Base-by-base conservation (phyloP, 257 asterid species). In the Jacaranda copaia region DNA sequence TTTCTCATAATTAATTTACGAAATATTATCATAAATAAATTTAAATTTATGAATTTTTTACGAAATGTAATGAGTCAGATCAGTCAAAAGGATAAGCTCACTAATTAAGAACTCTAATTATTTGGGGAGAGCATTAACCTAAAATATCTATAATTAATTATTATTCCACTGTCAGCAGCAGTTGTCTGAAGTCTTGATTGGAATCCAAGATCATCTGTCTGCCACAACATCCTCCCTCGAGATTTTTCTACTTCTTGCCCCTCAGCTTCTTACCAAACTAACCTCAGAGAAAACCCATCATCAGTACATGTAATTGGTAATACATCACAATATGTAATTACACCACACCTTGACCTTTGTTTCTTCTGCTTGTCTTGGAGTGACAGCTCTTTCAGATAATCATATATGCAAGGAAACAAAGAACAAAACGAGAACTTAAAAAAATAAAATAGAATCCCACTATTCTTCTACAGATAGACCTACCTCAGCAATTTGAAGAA, bases 161-260 rank as follows among this genome's bases (percentile, higher is more conserved):
- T 38, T 67, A 68, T 51, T 45, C 40, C n/a, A n/a, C n/a, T 39
- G 55, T 52, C 72, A 42, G 75, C 57, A 81, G 63, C 82, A 59
- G 45, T 83, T 56, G 79, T 75, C 82, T 75, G 85, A 81, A 69
- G 73, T 75, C 45, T 48, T 74, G 53, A 83, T 67, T 69, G 76
- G 81, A 77, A 69, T 85, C 82, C 84, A 73, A 85, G 87, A 87
- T 85, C 81, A 32, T 43, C 56, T 84, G 90, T 86, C 88, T 84
- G 82, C 92, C 88, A 82, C 85, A 16, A 74, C 49, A 74, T 4
- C 79, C 66, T 35, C 52, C 68, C 18, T 58, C 66, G 25, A 74
- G 79, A 80, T 77, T 55, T 56, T 67, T 68, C 42, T 57, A 68
- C 66, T 15, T 63, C 52, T 52, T 4, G n/a, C 60, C 4, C 70